Conservation (phyloP, 2,329 filamentous ascomycete species). For the Pestalotiopsis sp. region DNA sequence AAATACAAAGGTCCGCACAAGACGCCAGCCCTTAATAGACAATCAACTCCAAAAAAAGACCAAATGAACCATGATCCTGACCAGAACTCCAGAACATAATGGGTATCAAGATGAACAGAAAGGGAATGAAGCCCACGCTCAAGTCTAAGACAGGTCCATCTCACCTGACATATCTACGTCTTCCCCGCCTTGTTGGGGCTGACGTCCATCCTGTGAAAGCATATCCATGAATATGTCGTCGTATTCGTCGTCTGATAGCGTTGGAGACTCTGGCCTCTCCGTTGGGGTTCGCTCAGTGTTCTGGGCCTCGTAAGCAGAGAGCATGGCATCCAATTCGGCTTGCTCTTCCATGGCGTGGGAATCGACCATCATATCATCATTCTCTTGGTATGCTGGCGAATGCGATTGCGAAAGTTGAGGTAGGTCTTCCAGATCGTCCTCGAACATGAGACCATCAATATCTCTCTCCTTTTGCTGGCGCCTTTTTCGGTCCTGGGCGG, state of each 20-base stretch:
- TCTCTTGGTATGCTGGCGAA: constrained; percentile 30
- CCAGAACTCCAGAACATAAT: neutral
- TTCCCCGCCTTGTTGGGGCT: constrained; percentile 23
- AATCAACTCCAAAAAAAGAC: constrained; percentile 23
- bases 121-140: neutral
- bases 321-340: constrained; percentile 58
- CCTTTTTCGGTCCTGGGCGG: constrained; percentile 38
- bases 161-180: constrained; percentile 35
- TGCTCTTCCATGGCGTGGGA: constrained; percentile 54
- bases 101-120: constrained; percentile 11
- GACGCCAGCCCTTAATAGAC: constrained; percentile 12
- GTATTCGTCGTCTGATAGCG: constrained; percentile 59
- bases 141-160: constrained; percentile 49
- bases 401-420: constrained; percentile 33
- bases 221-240: constrained; percentile 69
- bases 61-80: constrained; percentile 21
- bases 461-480: constrained; percentile 42
- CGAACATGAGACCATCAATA: constrained; percentile 43
- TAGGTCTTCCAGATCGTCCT: constrained; percentile 56
- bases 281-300: constrained; percentile 23
- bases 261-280: constrained; percentile 34
- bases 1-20: constrained; percentile 14
- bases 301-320: constrained; percentile 46
- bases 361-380: constrained; percentile 59
- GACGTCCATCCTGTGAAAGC: constrained; percentile 45